Conservation (phyloP, 768 basidiomycete genomes). For the Lentinula boryana region DNA sequence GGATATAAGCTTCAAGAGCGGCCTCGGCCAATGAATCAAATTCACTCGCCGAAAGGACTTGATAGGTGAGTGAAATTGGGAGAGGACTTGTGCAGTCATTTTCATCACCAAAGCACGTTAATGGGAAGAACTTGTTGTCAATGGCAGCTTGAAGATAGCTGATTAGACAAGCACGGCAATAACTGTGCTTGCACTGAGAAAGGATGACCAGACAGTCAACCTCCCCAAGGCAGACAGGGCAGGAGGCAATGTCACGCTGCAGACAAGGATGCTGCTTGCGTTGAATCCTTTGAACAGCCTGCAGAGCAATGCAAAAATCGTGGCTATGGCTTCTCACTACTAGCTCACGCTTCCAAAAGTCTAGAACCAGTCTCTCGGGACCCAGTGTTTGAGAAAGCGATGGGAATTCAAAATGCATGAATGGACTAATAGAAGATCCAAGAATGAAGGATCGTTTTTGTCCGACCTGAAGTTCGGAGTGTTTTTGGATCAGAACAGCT, state of each 20-base stretch:
- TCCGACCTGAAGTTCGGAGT: slow-evolving; percentile 32
- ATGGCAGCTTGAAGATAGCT: slow-evolving; percentile 54
- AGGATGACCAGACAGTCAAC: slow-evolving; percentile 46
- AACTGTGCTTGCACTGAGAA: slow-evolving; percentile 53
- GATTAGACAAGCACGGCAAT: slow-evolving; percentile 59
- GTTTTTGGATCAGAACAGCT: slow-evolving; percentile 39
- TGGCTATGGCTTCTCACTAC: slow-evolving; percentile 48
- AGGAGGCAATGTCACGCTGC: slow-evolving; percentile 24
- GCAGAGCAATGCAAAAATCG: slow-evolving; percentile 36
- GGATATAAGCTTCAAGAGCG: slow-evolving; percentile 56
- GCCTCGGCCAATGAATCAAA: slow-evolving; percentile 53
- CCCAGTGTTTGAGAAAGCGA: slow-evolving; percentile 47
- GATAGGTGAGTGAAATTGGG: slow-evolving; percentile 43
- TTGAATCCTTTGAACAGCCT: slow-evolving; percentile 26
- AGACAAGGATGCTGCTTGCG: slow-evolving; percentile 20
- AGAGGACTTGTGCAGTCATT: slow-evolving; percentile 52
- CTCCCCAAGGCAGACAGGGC: slow-evolving; percentile 68
- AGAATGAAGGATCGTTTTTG: slow-evolving; percentile 42
- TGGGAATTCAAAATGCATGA: slow-evolving; percentile 40
- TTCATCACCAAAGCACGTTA: slow-evolving; percentile 63
- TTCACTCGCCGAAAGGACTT: slow-evolving; percentile 42
- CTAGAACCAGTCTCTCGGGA: slow-evolving; percentile 47
- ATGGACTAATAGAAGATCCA: slow-evolving; percentile 35
- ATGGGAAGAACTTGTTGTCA: slow-evolving; percentile 57
- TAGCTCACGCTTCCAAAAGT: slow-evolving; percentile 36